Conservation (phyloP, 441 rosid genomes). For the Dalechampia spathulata region DNA sequence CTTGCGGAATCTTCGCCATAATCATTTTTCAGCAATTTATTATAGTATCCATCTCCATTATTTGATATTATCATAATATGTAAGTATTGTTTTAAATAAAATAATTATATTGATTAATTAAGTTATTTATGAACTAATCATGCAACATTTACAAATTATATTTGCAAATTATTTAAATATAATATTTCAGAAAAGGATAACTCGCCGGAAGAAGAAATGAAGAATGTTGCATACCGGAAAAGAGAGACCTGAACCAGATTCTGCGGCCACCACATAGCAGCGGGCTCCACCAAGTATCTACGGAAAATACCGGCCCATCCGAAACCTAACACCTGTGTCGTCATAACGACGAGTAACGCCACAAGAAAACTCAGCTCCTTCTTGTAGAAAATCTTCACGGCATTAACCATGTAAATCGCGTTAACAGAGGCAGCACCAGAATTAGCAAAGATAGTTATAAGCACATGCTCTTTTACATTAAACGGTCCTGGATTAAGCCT, state of each 20-base stretch:
- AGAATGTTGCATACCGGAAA: conserved; percentile 67
- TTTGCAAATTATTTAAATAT: no score
- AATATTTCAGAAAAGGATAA: no score
- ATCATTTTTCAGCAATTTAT: no score
- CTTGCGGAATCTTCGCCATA: no score
- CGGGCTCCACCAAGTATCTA: conserved; percentile 79
- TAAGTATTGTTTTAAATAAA: no score
- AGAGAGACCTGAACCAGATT: conserved; percentile 92
- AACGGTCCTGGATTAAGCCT: conserved; percentile 84
- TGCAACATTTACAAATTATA: no score
- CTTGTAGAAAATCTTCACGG: conserved; percentile 78
- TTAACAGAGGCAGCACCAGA: conserved; percentile 87
- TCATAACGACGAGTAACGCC: conserved; percentile 62
- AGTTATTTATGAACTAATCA: no score
- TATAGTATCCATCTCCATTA: no score
- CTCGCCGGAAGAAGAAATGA: no score
- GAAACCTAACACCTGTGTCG: conserved; percentile 89
- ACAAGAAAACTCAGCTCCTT: conserved; percentile 61
- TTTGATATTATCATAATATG: no score
- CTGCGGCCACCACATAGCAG: conserved; percentile 98
- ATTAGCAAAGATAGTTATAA: conserved; percentile 85
- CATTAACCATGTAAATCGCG: conserved; percentile 76
- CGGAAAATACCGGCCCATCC: conserved; percentile 97
- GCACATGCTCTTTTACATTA: conserved; percentile 88
- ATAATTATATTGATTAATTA: no score